Percentiles rank a stretch among this genome's conserved stretches.
These are phyloP conservation scores for Neurospora hispaniola DNA, from an alignment of 495 filamentous ascomycete genomes.

Conservation along the genomic window DNA sequence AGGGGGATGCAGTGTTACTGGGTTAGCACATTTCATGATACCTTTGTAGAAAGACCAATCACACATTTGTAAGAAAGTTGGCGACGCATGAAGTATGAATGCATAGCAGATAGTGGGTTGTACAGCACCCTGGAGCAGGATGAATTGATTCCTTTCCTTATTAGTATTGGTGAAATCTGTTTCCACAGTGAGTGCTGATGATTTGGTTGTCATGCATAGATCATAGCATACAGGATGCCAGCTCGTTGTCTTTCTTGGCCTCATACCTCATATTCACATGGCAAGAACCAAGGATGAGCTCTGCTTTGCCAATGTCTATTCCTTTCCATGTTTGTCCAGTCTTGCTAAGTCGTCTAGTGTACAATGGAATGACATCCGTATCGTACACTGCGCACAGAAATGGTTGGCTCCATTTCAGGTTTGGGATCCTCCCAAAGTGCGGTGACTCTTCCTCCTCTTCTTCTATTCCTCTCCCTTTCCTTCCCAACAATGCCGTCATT, in stretches of 20 bases:
- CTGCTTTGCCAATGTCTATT: neutral
- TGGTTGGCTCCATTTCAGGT: neutral
- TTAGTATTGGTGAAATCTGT: neutral
- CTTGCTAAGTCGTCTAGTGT: neutral
- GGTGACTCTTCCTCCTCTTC: neutral
- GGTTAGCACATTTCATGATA: conserved; percentile 14
- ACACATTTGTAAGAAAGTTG: neutral
- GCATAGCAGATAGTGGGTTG: neutral
- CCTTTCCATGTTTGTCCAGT: neutral
- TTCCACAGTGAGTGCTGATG: neutral
- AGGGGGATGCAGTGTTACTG: conserved; percentile 7
- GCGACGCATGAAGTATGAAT: conserved; percentile 4
- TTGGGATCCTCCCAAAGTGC: neutral
- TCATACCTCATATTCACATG: neutral
- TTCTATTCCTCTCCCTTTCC: neutral
- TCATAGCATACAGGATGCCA: neutral
- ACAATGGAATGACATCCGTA: neutral
- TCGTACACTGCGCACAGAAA: neutral
- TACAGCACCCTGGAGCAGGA: conserved; percentile 6
- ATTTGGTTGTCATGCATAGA: neutral
- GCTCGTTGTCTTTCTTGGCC: neutral
- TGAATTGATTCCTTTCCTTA: neutral
- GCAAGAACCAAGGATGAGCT: neutral
- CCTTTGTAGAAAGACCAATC: conserved; percentile 5
- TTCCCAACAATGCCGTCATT: neutral